These are phyloP conservation scores for Calonectria fujianensis DNA, from an alignment of 2,329 filamentous ascomycete genomes.

Conservation along the genomic window DNA sequence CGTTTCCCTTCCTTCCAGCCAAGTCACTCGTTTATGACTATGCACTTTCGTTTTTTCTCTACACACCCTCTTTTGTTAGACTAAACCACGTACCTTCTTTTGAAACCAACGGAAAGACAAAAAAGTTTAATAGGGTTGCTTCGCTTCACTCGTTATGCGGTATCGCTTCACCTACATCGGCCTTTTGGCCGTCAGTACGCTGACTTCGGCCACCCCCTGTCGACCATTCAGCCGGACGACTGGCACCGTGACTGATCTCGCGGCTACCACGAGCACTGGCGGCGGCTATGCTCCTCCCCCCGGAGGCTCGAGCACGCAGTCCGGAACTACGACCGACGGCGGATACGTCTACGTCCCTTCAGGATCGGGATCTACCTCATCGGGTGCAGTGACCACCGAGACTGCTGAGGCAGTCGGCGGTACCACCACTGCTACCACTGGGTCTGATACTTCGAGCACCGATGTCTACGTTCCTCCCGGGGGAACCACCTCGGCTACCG, in stretches of 20 bases:
- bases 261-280: not conserved
- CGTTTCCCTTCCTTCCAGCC: not conserved
- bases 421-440: not conserved
- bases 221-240: not conserved
- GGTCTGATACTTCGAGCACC: not conserved
- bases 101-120: not conserved
- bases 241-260: not conserved
- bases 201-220: not conserved
- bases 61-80: not conserved
- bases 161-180: not conserved
- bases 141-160: not conserved
- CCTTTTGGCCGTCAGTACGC: not conserved
- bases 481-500: not conserved
- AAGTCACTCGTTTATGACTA: not conserved
- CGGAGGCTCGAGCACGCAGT: not conserved
- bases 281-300: not conserved
- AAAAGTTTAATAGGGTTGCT: not conserved
- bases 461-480: not conserved
- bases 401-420: not conserved
- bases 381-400: not conserved
- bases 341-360: not conserved
- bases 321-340: not conserved
- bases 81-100: not conserved
- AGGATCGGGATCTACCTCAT: not conserved
- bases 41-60: not conserved